Conservation (phyloP, 148 eudicot genomes). For the Silene conica region DNA sequence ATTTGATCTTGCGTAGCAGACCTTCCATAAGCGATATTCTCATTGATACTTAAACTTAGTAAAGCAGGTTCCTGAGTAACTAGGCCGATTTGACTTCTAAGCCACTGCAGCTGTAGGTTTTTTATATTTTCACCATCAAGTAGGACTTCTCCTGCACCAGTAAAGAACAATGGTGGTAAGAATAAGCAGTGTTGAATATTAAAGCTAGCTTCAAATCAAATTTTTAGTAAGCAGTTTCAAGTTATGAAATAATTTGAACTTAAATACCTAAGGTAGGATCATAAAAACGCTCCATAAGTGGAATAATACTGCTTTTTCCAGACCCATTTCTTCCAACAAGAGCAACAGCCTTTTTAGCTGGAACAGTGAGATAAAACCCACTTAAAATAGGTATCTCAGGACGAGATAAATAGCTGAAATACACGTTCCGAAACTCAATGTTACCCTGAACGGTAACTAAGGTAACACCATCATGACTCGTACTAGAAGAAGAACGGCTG, state of each 20-base stretch:
- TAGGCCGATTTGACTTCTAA: constrained; percentile 93
- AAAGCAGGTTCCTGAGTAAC: constrained; percentile 98
- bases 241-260: background rate
- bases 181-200: constrained; percentile 5
- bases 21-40: constrained; percentile 94
- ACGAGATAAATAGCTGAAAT: constrained; percentile 92
- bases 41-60: constrained; percentile 85
- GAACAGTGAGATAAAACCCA: constrained; percentile 94
- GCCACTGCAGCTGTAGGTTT: constrained; percentile 88
- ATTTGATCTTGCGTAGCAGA: constrained; percentile 73
- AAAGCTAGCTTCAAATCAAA: background rate
- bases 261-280: constrained; percentile 93
- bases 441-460: constrained; percentile 77
- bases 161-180: background rate
- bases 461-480: constrained; percentile 66
- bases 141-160: constrained; percentile 81
- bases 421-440: constrained; percentile 96
- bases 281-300: constrained; percentile 97
- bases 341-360: constrained; percentile 95
- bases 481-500: constrained; percentile 77
- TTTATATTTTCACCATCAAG: constrained; percentile 96
- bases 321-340: constrained; percentile 99
- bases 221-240: background rate
- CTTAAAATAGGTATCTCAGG: constrained; percentile 98
- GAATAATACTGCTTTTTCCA: constrained; percentile 97